These are phyloP conservation scores for Sordariomycetes sp. DNA, from an alignment of 2,329 filamentous ascomycete genomes.

Conservation along the genomic window DNA sequence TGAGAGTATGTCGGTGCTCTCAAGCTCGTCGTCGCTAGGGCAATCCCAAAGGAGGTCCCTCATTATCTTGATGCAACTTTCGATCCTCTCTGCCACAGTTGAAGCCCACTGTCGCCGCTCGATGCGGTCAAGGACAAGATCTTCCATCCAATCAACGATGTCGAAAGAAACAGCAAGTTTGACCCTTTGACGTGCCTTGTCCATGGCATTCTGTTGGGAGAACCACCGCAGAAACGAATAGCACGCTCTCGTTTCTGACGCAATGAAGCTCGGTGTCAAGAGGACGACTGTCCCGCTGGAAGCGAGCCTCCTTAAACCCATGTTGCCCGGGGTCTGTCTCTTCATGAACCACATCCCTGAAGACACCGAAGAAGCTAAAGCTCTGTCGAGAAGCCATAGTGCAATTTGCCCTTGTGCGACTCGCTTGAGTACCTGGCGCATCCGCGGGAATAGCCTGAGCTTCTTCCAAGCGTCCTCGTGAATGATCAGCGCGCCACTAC, in stretches of 20 bases:
- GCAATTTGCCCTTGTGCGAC: constrained; percentile 13
- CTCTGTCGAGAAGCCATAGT: constrained; percentile 29
- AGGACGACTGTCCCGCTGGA: constrained; percentile 21
- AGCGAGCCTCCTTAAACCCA: constrained; percentile 19
- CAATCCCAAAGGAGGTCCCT: too few species aligned
- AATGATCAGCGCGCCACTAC: constrained; percentile 27
- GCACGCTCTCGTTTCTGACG: constrained; percentile 25
- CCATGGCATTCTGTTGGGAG: constrained; percentile 12
- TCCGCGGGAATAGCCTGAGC: constrained; percentile 27
- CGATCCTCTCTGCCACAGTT: background rate
- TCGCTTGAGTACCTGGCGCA: constrained; percentile 22
- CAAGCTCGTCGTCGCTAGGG: constrained; percentile 7
- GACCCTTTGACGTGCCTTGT: constrained; percentile 2
- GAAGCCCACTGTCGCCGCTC: background rate
- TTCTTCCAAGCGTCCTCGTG: constrained; percentile 31
- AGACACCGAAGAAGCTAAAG: background rate
- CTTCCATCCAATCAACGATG: constrained; percentile 1
- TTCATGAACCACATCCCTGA: too few species aligned
- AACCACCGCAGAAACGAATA: constrained; percentile 25
- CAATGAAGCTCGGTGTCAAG: constrained; percentile 32
- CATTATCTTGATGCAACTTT: too few species aligned
- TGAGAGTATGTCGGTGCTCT: too few species aligned
- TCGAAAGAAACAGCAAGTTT: constrained; percentile 2
- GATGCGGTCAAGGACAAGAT: background rate
- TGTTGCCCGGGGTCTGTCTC: too few species aligned